Base-by-base conservation (phyloP, 2,329 filamentous ascomycete species). In the Onygenales sp. region DNA sequence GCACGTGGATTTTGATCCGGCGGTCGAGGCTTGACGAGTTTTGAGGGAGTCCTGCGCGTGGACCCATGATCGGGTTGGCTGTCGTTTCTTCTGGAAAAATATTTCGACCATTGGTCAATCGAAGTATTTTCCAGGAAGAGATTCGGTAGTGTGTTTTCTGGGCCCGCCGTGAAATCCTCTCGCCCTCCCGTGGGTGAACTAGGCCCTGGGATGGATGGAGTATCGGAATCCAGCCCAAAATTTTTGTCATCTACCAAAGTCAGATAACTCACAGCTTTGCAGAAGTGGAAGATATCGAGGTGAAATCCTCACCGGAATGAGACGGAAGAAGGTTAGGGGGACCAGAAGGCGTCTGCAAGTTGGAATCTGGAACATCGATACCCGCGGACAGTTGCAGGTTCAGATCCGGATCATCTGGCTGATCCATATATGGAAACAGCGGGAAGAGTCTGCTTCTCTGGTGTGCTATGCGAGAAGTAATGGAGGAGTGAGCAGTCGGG, bases 401-500 rank as follows among this genome's bases (percentile, higher is more conserved):
- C 13, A 31, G 21, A n/a, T 49, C 27, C 13, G 31, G 36, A 39
- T 42, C 33, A 17, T 10, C 39, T n/a, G 17, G 9, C 27, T 39
- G 33, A 14, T 57, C 32, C 5, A 44, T 43, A 38, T 46, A 52
- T 45, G 44, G 35, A 35, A 41, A 49, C 13, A 49, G 13, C 7
- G 41, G 38, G 8, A 42, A 42, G 2, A 32, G 9, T 32, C 46
- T 48, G 17, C 46, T 54, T 43, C 41, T 45, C 13, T 51, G 49
- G 32, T 17, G 42, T 8, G 52, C 33, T 21, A 52, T 21, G 44
- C 58, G 49, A 21, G 58, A 60, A 27, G 57, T 59, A 14, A 60
- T 60, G 13, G 58, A 60, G 13, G 55, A 60, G 41, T 60, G 51
- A 10, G 58, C 58, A 14, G 58, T 59, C 13, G 54, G 57, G 31